A percentile compares a stretch with the other conserved stretches of the same genome.
phyloP scores from a whole-genome alignment of 2,329 filamentous ascomycete genomes.

The Penicillium sp. region DNA sequence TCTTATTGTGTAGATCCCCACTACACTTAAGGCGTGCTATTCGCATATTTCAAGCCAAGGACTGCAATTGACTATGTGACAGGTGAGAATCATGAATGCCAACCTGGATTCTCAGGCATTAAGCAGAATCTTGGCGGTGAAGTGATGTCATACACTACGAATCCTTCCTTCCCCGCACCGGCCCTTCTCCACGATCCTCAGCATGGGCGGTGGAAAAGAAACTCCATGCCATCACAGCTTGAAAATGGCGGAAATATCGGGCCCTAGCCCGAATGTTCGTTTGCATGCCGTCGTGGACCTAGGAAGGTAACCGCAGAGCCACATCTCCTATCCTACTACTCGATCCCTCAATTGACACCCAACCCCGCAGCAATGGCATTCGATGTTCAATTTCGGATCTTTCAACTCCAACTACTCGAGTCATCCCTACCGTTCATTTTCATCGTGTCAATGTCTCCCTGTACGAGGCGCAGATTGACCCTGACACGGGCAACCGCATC shows the following conservation, averaged over 20 bases:
- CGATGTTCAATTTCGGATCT: constrained; percentile 86
- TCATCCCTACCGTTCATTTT: constrained; percentile 74
- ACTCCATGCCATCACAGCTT: background rate
- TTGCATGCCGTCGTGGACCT: constrained; percentile 38
- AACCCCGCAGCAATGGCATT: constrained; percentile 69
- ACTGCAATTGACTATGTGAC: too few species aligned
- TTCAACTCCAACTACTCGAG: constrained; percentile 67
- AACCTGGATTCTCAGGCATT: background rate
- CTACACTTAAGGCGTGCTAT: too few species aligned
- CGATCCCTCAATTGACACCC: background rate
- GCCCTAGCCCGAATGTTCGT: constrained; percentile 12
- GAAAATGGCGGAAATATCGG: background rate
- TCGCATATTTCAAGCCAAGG: too few species aligned
- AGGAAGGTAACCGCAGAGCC: constrained; percentile 33
- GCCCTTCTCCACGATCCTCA: background rate
- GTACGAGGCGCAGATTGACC: constrained; percentile 68
- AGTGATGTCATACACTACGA: background rate
- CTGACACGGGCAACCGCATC: constrained; percentile 39
- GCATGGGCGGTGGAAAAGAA: constrained; percentile 10
- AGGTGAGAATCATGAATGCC: background rate
- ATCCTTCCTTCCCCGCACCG: background rate
- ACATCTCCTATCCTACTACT: background rate
- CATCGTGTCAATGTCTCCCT: constrained; percentile 78
- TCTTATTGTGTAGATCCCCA: too few species aligned
- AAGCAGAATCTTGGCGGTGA: background rate